Percentiles rank a stretch among this genome's conserved stretches.
Evolutionary conservation across 2,329 filamentous ascomycete species (phyloP).

Genomic region (Phyllachora maydis): DNA sequence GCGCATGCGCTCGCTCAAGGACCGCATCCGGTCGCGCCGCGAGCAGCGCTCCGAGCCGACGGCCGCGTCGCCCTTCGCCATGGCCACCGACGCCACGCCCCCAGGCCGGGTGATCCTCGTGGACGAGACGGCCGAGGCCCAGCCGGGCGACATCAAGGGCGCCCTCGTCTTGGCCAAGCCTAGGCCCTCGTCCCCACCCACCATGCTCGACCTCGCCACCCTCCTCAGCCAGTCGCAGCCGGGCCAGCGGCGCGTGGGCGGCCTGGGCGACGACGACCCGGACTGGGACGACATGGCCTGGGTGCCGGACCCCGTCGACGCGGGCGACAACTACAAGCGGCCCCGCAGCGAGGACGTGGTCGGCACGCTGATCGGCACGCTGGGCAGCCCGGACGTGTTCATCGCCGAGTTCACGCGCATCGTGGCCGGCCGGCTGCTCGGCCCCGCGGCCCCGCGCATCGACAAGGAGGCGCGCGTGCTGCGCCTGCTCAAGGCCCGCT

Average conservation of each 20-base stretch:
- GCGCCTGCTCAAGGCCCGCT: conserved; percentile 69
- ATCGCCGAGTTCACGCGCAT: conserved; percentile 86
- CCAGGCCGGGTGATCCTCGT: neutral
- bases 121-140: neutral
- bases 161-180: too few relatives aligned
- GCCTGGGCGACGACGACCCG: conserved; percentile 46
- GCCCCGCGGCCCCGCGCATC: conserved; percentile 37
- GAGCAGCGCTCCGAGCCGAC: too few relatives aligned
- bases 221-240: conserved; percentile 46
- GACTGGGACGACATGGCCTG: conserved; percentile 89
- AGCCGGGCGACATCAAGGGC: conserved; percentile 15
- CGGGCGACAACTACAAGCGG: conserved; percentile 77
- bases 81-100: conserved; percentile 2
- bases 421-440: conserved; percentile 62
- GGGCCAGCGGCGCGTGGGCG: conserved; percentile 25
- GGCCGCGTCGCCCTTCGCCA: neutral
- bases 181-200: too few relatives aligned
- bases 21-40: too few relatives aligned
- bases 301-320: conserved; percentile 84
- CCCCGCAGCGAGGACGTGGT: conserved; percentile 79
- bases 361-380: conserved; percentile 69
- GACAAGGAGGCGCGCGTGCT: conserved; percentile 67
- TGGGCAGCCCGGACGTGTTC: conserved; percentile 78
- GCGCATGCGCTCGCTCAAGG: too few relatives aligned
- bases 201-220: conserved; percentile 46